phyloP scores from a whole-genome alignment of 1,284 basidiomycete genomes.

The Stygiomarasmius scandens region DNA sequence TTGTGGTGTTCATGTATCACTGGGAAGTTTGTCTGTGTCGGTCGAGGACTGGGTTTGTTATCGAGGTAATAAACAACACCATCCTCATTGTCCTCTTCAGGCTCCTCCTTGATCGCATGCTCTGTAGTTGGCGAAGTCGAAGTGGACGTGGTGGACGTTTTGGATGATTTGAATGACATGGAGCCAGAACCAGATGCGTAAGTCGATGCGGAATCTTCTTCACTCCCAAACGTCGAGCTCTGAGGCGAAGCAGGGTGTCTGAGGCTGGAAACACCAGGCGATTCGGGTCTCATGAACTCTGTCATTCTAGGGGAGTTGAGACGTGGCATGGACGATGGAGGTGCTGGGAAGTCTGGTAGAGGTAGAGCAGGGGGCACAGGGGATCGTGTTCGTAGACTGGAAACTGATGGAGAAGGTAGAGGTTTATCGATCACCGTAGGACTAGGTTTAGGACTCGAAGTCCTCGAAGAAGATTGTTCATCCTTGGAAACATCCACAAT shows the following conservation, averaged over 20 bases:
- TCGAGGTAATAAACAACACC: slow-evolving; percentile 24
- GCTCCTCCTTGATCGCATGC: slow-evolving; percentile 24
- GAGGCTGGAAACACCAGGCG: slow-evolving; percentile 12
- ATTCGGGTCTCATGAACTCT: slow-evolving; percentile 3
- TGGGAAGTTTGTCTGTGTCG: not conserved
- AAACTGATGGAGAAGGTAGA: not conserved
- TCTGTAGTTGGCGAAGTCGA: slow-evolving; percentile 26
- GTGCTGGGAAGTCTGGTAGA: not conserved
- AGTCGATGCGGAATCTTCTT: slow-evolving; percentile 20
- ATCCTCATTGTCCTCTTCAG: slow-evolving; percentile 30
- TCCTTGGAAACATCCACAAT: not conserved
- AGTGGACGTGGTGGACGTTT: slow-evolving; percentile 3
- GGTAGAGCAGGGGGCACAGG: slow-evolving; percentile 4
- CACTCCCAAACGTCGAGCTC: slow-evolving; percentile 44
- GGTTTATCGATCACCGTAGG: not conserved
- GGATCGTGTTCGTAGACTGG: not conserved
- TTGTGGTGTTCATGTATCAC: slow-evolving; percentile 16
- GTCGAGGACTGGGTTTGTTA: slow-evolving; percentile 10
- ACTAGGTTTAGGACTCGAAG: not conserved
- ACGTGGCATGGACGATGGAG: slow-evolving; percentile 11
- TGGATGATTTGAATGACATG: slow-evolving; percentile 35
- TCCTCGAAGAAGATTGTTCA: not conserved
- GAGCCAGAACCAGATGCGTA: slow-evolving; percentile 34
- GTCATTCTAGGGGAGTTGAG: not conserved
- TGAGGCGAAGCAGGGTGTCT: slow-evolving; percentile 41